Evolutionary conservation across 768 basidiomycete species (phyloP).

Genomic region (Collybia sp.): DNA sequence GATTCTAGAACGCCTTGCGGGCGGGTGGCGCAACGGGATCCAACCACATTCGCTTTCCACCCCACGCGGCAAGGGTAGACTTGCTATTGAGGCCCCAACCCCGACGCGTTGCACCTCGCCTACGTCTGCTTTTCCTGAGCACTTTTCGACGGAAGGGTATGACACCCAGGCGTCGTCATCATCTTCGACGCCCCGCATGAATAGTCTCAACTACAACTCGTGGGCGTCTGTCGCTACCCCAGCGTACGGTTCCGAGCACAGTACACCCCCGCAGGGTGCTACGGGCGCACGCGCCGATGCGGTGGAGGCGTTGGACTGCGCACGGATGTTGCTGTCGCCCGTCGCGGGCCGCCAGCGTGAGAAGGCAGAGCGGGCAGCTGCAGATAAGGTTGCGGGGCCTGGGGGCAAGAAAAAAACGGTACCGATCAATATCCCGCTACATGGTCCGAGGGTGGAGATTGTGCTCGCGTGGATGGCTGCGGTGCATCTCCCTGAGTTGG

Average conservation of each 20-base stretch:
- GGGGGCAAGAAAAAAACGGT: conserved; percentile 49
- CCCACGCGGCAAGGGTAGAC: conserved; percentile 30
- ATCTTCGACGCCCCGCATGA: conserved; percentile 16
- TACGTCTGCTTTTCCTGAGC: conserved; percentile 14
- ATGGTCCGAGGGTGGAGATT: conserved; percentile 83
- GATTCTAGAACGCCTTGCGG: conserved; percentile 73
- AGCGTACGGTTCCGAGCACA: conserved; percentile 13
- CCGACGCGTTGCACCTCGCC: conserved; percentile 21
- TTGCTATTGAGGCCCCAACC: conserved; percentile 39
- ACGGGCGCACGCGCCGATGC: conserved; percentile 30
- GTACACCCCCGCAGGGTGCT: conserved; percentile 14
- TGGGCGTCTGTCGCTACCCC: too few species aligned
- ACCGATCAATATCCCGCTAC: conserved; percentile 77
- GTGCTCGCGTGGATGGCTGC: conserved; percentile 83
- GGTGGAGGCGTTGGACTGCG: conserved; percentile 56
- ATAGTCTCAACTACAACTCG: conserved; percentile 10
- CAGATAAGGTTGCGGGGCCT: conserved; percentile 40
- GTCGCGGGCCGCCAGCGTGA: conserved; percentile 61
- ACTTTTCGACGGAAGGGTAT: conserved; percentile 9
- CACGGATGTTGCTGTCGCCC: conserved; percentile 69
- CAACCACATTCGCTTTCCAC: conserved; percentile 48
- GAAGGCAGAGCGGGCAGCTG: conserved; percentile 45
- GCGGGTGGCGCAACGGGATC: conserved; percentile 67
- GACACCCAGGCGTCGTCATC: conserved; percentile 13
- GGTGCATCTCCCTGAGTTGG: conserved; percentile 73